phyloP scores from a whole-genome alignment of 306 rosid genomes.

The Trichosanthes truncata region DNA sequence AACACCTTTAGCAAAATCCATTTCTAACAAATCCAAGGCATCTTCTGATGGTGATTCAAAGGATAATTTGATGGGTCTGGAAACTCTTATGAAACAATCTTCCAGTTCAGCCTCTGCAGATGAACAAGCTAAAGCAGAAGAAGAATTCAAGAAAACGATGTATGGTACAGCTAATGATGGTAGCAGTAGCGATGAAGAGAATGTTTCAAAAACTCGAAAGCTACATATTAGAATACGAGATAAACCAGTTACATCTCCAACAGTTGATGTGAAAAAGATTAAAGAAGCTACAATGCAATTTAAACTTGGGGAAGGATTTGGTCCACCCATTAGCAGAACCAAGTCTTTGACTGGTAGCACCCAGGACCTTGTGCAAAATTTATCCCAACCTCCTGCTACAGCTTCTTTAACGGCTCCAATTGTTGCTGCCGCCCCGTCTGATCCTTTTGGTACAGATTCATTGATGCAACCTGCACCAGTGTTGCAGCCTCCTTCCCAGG shows the following conservation, averaged over 20 bases:
- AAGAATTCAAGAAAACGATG: conserved; percentile 92
- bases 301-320: conserved; percentile 63
- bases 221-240: conserved; percentile 81
- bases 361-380: conserved; percentile 68
- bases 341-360: conserved; percentile 52
- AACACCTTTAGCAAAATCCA: conserved; percentile 28
- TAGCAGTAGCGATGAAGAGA: conserved; percentile 98
- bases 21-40: conserved; percentile 34
- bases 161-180: conserved; percentile 70
- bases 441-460: conserved; percentile 56
- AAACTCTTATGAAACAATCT: conserved; percentile 44
- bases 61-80: conserved; percentile 57
- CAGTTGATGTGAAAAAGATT: conserved; percentile 84
- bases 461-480: conserved; percentile 36
- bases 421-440: conserved; percentile 53
- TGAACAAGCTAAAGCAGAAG: conserved; percentile 92
- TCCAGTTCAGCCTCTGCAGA: conserved; percentile 46
- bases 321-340: conserved; percentile 55
- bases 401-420: conserved; percentile 25
- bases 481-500: conserved; percentile 39
- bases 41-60: conserved; percentile 37
- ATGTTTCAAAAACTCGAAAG: conserved; percentile 63
- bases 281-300: conserved; percentile 92
- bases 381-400: conserved; percentile 39
- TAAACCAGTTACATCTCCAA: conserved; percentile 56